Base-by-base conservation (phyloP, 1,139 yeast genomes). In the Saccharomyces hybrid region DNA sequence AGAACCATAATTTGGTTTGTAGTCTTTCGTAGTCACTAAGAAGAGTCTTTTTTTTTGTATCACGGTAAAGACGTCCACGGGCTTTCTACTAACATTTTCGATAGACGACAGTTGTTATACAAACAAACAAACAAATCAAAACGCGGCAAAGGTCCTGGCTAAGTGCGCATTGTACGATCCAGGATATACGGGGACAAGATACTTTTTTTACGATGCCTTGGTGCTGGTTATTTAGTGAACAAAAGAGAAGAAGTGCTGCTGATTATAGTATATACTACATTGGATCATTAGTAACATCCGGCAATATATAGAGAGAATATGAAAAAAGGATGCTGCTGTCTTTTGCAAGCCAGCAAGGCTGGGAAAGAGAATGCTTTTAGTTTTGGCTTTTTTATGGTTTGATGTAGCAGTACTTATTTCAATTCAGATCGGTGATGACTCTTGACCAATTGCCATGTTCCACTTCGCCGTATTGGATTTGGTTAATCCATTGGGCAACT, bases 401-500 rank as follows among this genome's bases (percentile, higher is more conserved):
- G 16, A 38, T 12, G 44, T 16, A 16, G 44, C 44, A 7, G 4
- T 38, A 19, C 24, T 38, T 38, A 19, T n/a, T 38, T 55, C 55
- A 60, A 51, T 66, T 60, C 54, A 70, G 54, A 51, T 69, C 72
- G 44, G 73, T 70, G 48, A 73, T 68, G 48, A 67, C 69, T 55
- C 66, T 67, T 46, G 73, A 64, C 78, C 78, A 74, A 64, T 71
- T 64, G 42, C 66, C 67, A 58, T 83, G 86, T 61, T 81, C 81
- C 59, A 78, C 85, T 59, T 78, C 81, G 64, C 98, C 98, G 71
- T 93, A 93, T 75, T 91, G 98, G 65, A 91, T 83, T 59, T 83
- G 84, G 59, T 83, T 81, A 64, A 93, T 87, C 98, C 98, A 93
- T 57, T 80, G 75, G 55, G 87, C 86, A 58, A 91, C 78, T 61